These are phyloP conservation scores for Balansia obtecta DNA, from an alignment of 2,329 filamentous ascomycete species.

Conservation along the genomic window DNA sequence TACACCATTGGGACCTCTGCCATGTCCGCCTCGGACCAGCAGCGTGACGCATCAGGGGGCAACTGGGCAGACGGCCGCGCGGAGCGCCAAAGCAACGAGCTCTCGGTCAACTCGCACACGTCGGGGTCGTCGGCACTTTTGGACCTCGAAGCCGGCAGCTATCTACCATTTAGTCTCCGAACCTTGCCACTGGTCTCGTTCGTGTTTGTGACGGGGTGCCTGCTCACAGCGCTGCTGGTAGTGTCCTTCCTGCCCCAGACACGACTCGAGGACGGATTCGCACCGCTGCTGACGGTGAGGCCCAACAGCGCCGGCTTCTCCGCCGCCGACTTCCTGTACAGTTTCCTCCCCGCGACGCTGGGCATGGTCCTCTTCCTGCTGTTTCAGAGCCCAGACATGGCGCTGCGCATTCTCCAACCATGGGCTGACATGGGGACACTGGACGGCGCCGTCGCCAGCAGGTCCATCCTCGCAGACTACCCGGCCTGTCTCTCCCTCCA, in stretches of 20 bases:
- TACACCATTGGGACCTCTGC: constrained; percentile 56
- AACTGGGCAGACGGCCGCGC: background rate
- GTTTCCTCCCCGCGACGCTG: constrained; percentile 57
- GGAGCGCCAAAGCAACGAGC: constrained; percentile 15
- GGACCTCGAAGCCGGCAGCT: constrained; percentile 34
- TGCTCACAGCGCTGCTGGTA: constrained; percentile 60
- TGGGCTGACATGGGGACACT: constrained; percentile 49
- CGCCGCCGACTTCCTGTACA: constrained; percentile 77
- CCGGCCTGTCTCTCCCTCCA: constrained; percentile 52
- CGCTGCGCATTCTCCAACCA: constrained; percentile 53
- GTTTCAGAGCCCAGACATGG: constrained; percentile 54
- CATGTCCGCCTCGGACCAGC: constrained; percentile 12
- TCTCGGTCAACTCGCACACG: constrained; percentile 18
- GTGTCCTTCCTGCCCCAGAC: constrained; percentile 65
- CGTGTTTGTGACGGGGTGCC: constrained; percentile 43
- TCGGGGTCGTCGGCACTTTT: constrained; percentile 12
- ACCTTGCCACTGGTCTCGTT: constrained; percentile 54
- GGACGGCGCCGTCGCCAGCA: constrained; percentile 48
- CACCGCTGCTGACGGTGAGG: constrained; percentile 50
- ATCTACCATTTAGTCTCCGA: constrained; percentile 67
- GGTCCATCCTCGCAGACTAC: constrained; percentile 59
- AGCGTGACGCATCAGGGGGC: background rate
- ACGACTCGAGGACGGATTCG: constrained; percentile 56
- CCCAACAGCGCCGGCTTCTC: constrained; percentile 60
- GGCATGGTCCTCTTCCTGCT: constrained; percentile 55